Base-by-base conservation (phyloP, 176 grass and related monocot species). In the Carex kokanica region DNA sequence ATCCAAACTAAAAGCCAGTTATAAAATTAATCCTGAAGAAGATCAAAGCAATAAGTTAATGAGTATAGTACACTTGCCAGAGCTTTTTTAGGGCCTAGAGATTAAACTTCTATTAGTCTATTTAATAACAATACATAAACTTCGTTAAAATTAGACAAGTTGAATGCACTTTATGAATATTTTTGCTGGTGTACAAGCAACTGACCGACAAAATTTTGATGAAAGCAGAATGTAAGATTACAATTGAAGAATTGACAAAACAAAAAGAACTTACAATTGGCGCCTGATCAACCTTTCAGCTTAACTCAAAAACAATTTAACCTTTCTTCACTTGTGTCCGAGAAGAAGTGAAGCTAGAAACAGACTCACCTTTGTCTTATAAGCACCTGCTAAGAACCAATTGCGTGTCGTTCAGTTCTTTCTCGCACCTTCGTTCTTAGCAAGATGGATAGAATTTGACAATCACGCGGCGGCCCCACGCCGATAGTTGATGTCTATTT, bases 351-450 rank as follows among this genome's bases (percentile, higher is more conserved):
- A 64, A 81, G 79, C 38, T 25, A 81, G 23, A 24, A 64, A 59
- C 8, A 17, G 27, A 74, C 11, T 53, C 68, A 74, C 17, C 34
- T 11, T 54, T 54, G 13, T 54, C 23, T 54, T 75, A 54, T 75
- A 75, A 54, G 47, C 72, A 54, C 49, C 0, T 29, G 57, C 29
- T 25, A 31, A 65, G 58, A 82, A 49, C 79, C 66, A 66, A 27
- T 82, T 43, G 57, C 79, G 55, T 66, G 57, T 25, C 1, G 20
- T 18, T 75, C 4, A 53, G 23, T 12, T 49, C n/a, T 49, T 65
- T 64, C 79, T 65, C 38, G 59, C 79, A 29, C 55, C 53, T 80
- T 80, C 78, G 40, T 60, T 78, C 21, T 60, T 38, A 80, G 77
- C 77, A 36, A 59, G 25, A 64, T 61, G 68, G 68, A 47, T 72